Evolutionary conservation across 2,329 filamentous ascomycete species (phyloP).

Genomic region (Colletotrichum siamense): DNA sequence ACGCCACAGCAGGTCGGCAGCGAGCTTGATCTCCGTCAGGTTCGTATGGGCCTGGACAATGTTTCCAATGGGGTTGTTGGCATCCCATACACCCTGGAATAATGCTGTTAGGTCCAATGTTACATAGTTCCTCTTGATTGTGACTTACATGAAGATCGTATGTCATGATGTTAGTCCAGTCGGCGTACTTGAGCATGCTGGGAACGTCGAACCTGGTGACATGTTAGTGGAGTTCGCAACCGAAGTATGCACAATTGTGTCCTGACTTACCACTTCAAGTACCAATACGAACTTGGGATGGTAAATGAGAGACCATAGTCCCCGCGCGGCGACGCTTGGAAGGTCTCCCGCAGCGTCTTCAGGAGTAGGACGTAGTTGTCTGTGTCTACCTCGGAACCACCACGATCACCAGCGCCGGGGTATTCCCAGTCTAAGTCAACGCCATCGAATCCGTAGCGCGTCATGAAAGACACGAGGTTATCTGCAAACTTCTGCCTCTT

Average conservation of each 20-base stretch:
- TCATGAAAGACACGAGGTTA: slow-evolving; percentile 23
- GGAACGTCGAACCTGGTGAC: slow-evolving; percentile 20
- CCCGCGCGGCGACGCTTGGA: not conserved
- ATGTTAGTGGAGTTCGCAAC: not conserved
- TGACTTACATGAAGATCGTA: slow-evolving; percentile 20
- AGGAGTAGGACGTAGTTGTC: slow-evolving; percentile 22
- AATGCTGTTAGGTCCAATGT: slow-evolving; percentile 21
- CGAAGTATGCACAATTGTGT: not conserved
- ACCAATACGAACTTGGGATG: slow-evolving; percentile 19
- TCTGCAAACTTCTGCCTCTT: slow-evolving; percentile 23
- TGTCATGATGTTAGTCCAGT: slow-evolving; percentile 41
- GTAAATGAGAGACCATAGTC: slow-evolving; percentile 18
- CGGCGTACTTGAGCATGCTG: slow-evolving; percentile 21
- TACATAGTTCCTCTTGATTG: not conserved
- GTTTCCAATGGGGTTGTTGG: slow-evolving; percentile 25
- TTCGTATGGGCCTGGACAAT: slow-evolving; percentile 44
- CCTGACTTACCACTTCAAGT: slow-evolving; percentile 21
- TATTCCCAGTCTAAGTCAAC: slow-evolving; percentile 28
- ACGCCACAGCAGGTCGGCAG: slow-evolving; percentile 48
- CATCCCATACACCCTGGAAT: slow-evolving; percentile 18
- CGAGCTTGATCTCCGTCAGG: slow-evolving; percentile 43
- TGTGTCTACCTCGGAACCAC: slow-evolving; percentile 21
- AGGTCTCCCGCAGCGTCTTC: slow-evolving; percentile 47
- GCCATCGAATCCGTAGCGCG: slow-evolving; percentile 24
- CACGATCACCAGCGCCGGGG: slow-evolving; percentile 26